Conservation (phyloP, 2,329 filamentous ascomycete species). For the Microascus cirrosus region DNA sequence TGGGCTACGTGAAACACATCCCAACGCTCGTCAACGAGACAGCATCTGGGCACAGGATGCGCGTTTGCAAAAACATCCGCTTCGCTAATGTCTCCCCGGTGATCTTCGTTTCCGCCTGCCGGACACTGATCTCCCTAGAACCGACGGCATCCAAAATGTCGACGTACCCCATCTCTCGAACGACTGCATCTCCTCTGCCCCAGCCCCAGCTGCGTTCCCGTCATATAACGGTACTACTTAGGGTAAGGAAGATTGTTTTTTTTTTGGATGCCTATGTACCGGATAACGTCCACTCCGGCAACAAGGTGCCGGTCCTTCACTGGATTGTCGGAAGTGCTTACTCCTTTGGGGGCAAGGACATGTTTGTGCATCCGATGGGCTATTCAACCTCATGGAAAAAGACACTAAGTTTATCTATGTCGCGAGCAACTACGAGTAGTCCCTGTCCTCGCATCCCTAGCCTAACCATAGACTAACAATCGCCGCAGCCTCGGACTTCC, state of each 20-base stretch:
- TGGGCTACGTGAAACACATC: slow-evolving; percentile 10
- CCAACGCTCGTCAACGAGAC: slow-evolving; percentile 11
- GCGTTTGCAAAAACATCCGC: slow-evolving; percentile 15
- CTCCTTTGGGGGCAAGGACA: slow-evolving; percentile 12
- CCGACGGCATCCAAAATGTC: slow-evolving; percentile 9
- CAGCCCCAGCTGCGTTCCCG: slow-evolving; percentile 7
- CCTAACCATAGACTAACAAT: neutral
- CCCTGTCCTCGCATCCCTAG: neutral
- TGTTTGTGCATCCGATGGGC: slow-evolving; percentile 7
- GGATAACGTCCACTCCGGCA: slow-evolving; percentile 8
- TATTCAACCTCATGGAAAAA: slow-evolving; percentile 8
- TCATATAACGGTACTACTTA: slow-evolving; percentile 10
- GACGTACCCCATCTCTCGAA: neutral
- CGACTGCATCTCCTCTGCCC: slow-evolving; percentile 10
- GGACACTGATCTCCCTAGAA: slow-evolving; percentile 6
- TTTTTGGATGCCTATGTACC: slow-evolving; percentile 13
- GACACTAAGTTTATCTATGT: slow-evolving; percentile 10
- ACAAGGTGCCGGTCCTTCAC: slow-evolving; percentile 11
- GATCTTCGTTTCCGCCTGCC: slow-evolving; percentile 12
- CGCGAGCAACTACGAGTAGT: slow-evolving; percentile 11
- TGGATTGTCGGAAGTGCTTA: slow-evolving; percentile 10
- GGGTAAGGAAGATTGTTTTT: slow-evolving; percentile 12
- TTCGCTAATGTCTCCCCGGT: slow-evolving; percentile 12
- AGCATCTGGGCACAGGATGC: slow-evolving; percentile 8
- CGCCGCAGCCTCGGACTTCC: slow-evolving; percentile 7